Evolutionary conservation across 768 basidiomycete species (phyloP).

Genomic region (Tremella yokohamensis): DNA sequence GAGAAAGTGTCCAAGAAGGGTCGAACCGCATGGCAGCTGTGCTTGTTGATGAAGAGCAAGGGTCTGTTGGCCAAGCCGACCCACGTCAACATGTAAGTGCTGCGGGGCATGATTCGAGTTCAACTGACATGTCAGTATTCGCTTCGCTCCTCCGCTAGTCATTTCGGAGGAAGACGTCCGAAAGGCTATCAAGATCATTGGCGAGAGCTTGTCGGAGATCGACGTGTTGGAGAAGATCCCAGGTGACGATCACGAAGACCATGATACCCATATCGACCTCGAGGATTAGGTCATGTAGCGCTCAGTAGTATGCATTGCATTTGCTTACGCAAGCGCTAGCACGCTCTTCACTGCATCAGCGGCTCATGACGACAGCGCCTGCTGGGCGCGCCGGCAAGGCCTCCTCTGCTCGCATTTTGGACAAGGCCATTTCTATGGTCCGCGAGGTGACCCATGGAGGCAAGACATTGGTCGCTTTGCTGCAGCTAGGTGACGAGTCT

Average conservation of each 20-base stretch:
- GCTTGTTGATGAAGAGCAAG: conserved; percentile 82
- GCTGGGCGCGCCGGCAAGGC: background rate
- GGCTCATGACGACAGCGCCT: conserved; percentile 1
- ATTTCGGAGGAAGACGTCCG: conserved; percentile 82
- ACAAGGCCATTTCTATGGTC: background rate
- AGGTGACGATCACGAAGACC: conserved; percentile 47
- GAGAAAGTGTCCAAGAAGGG: conserved; percentile 72
- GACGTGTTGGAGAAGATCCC: conserved; percentile 57
- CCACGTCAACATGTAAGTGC: conserved; percentile 80
- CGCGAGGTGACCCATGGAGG: conserved; percentile 1
- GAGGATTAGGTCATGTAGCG: conserved; percentile 22
- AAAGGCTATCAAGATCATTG: conserved; percentile 71
- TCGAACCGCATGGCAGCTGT: conserved; percentile 91
- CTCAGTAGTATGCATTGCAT: background rate
- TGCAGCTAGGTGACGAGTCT: background rate
- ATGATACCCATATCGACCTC: conserved; percentile 39
- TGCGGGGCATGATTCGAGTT: background rate
- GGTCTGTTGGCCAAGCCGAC: conserved; percentile 92
- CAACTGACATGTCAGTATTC: conserved; percentile 62
- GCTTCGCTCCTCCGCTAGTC: conserved; percentile 92
- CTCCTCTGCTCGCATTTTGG: background rate
- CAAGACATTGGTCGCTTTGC: background rate
- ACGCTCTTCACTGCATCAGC: background rate
- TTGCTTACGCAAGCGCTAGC: background rate
- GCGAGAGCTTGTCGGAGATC: conserved; percentile 71